These are phyloP conservation scores for Aspergillus neoniger DNA, from an alignment of 2,329 filamentous ascomycete genomes.

Conservation along the genomic window DNA sequence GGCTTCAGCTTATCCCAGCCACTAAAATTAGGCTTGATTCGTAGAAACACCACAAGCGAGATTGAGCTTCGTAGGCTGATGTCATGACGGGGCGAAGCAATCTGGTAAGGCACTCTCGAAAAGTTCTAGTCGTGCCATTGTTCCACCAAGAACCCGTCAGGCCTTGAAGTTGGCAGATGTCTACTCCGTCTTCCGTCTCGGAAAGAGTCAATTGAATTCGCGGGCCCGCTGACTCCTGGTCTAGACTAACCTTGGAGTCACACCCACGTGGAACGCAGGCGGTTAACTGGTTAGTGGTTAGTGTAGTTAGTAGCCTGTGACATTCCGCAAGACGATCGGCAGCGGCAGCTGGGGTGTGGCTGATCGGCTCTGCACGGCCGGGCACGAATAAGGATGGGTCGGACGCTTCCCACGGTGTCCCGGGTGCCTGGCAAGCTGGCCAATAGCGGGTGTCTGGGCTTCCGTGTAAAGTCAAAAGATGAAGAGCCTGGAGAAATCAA, in stretches of 20 bases:
- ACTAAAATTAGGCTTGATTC: background rate
- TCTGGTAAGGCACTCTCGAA: background rate
- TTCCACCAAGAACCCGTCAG: background rate
- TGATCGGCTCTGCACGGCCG: constrained; percentile 4
- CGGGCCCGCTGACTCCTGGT: background rate
- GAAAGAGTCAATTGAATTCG: too few relatives aligned
- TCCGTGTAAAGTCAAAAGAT: background rate
- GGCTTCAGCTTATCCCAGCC: background rate
- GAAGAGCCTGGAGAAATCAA: background rate
- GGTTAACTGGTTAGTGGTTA: background rate
- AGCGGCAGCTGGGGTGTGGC: background rate
- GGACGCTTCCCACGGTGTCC: background rate
- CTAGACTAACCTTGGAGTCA: background rate
- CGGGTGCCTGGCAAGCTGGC: background rate
- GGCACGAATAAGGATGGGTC: background rate
- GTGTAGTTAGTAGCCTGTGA: background rate
- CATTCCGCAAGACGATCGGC: constrained; percentile 3
- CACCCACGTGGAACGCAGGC: background rate
- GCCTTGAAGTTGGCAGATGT: background rate
- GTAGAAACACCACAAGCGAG: background rate
- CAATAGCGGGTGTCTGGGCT: background rate
- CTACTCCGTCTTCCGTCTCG: background rate
- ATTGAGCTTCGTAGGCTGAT: background rate
- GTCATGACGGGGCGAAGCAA: background rate
- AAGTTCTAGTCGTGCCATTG: background rate